Conservation (phyloP, 2,329 filamentous ascomycete species). For the Alternaria burnsii region DNA sequence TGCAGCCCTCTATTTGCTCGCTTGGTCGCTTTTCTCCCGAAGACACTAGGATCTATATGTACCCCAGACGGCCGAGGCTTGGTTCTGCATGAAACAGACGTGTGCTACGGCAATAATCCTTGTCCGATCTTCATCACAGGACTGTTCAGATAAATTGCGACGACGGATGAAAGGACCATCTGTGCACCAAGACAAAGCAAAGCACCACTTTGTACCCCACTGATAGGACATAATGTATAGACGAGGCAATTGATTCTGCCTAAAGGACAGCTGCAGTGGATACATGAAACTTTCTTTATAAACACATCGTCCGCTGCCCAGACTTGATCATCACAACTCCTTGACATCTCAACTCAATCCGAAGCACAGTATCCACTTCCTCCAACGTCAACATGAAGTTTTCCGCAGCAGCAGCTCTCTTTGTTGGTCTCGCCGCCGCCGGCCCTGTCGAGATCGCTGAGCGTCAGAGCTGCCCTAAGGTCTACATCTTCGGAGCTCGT, state of each 20-base stretch:
- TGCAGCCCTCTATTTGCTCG: conserved; percentile 29
- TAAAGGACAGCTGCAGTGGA: conserved; percentile 31
- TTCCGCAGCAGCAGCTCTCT: conserved; percentile 39
- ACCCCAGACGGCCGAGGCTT: conserved; percentile 44
- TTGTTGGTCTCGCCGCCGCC: conserved; percentile 45
- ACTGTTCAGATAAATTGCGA: conserved; percentile 39
- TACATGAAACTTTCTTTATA: conserved; percentile 26
- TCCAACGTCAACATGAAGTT: conserved; percentile 40
- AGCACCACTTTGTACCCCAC: conserved; percentile 35
- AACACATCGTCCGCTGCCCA: conserved; percentile 21
- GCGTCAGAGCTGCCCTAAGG: conserved; percentile 52
- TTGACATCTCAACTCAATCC: conserved; percentile 18
- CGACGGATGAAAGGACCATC: conserved; percentile 47
- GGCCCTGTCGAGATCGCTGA: conserved; percentile 48
- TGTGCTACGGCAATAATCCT: conserved; percentile 34
- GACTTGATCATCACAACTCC: conserved; percentile 20
- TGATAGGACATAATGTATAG: conserved; percentile 25
- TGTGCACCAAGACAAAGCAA: conserved; percentile 20
- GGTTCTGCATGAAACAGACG: conserved; percentile 30
- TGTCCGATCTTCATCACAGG: conserved; percentile 36
- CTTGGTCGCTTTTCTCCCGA: conserved; percentile 23
- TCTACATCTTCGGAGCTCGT: conserved; percentile 57
- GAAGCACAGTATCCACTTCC: not conserved
- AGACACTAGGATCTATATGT: conserved; percentile 33
- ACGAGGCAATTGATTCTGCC: conserved; percentile 40